Evolutionary conservation across 1,139 yeast genomes (phyloP), one percentile per base, ranked within the genome.

Genomic region (Saccharomyces hybrid): DNA sequence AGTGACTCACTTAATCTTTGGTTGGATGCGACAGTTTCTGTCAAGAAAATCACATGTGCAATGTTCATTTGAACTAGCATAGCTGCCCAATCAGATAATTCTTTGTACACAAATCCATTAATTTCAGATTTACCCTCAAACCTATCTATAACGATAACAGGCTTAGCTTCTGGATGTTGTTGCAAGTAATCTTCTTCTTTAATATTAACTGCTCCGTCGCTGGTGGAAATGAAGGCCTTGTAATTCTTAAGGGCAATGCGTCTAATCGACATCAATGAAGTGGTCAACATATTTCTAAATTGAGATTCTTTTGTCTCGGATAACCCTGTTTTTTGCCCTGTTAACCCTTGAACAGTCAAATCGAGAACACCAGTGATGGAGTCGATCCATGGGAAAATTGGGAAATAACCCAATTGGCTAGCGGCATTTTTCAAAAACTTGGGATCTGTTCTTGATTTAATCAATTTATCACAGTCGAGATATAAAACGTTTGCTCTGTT

Each of bases 301-400:
- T 90, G 97, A 0, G 87, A 75, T 60, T 93, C 98, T 57, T 84
- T 84, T 1, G 89, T 76, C 68, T 93, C 98, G 31, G 95, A 82
- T 54, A 93, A 76, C 0, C 98, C 98, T 1, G 96, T 86, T 65
- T 89, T 89, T 69, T 90, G 97, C 0, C 99, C 99, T 1, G 96
- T 90, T 49, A 93, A 69, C 54, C 97, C 93, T 68, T 89, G 96
- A 14, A 88, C 87, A 54, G 84, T 90, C 62, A 95, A 78, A 71
- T 93, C 99, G 53, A 89, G 74, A 58, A 90, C 85, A 58, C 83
- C 82, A 0, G 96, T 82, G 26, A 91, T 74, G 4, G 88, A 81
- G 67, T 88, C 89, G 59, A 91, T 75, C 96, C 98, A 93, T 9
- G 96, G 88, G 69, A 93, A 93, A 2, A 89, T 85, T 0, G 99